Conservation (phyloP, 805 yeast genomes). For the Sugiyamaella marilandica region DNA sequence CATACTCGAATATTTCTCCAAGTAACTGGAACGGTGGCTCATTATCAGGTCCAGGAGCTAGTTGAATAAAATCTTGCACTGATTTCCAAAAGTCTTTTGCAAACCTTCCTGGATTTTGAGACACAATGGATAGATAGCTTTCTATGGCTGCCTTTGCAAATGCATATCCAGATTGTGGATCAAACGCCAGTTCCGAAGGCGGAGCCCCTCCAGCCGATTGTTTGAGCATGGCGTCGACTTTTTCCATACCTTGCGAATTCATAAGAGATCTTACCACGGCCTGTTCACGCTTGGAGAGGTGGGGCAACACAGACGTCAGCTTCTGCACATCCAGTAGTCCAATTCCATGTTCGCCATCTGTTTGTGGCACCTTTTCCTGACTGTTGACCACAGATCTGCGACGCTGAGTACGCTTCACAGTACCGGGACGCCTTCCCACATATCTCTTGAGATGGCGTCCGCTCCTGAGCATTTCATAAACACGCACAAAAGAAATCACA, state of each 20-base stretch:
- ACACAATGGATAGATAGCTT: neutral
- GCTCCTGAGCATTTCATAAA: neutral
- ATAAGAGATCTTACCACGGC: conserved; percentile 4
- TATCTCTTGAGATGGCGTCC: neutral
- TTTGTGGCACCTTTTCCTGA: no score
- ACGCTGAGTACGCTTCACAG: neutral
- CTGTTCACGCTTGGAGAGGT: neutral
- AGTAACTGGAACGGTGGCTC: conserved; percentile 20
- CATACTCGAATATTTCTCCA: conserved; percentile 19
- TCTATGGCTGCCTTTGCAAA: neutral
- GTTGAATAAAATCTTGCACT: conserved; percentile 9
- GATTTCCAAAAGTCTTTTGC: conserved; percentile 11
- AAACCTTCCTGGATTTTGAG: conserved; percentile 1
- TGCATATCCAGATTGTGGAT: neutral
- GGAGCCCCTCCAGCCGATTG: neutral
- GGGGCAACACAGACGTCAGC: neutral
- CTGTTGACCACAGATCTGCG: neutral
- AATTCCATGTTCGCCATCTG: neutral
- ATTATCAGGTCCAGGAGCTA: conserved; percentile 9
- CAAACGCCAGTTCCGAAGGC: neutral
- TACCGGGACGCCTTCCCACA: neutral
- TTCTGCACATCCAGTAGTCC: neutral
- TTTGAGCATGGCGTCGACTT: conserved; percentile 1
- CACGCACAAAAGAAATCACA: no score
- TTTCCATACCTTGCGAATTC: neutral